Conservation (phyloP, 192 early-diverging fungal species). For the Thoreauomyces humboldtii region DNA sequence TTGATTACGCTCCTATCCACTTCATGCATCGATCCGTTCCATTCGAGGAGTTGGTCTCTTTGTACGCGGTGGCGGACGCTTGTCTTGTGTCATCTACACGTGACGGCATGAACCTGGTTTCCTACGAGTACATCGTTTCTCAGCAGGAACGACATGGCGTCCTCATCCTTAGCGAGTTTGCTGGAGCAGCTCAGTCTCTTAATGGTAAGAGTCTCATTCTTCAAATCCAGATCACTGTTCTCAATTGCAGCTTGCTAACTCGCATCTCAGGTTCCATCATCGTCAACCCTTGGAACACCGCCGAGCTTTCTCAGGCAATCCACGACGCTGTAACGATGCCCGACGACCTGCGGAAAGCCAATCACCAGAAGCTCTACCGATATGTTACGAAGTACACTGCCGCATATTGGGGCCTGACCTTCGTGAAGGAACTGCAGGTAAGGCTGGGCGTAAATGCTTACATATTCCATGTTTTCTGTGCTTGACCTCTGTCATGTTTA, state of each 20-base stretch:
- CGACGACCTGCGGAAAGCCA: constrained; percentile 69
- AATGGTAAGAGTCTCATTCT: constrained; percentile 60
- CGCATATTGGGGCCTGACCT: constrained; percentile 93
- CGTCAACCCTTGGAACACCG: constrained; percentile 99
- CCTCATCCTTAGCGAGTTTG: constrained; percentile 95
- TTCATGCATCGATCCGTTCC: constrained; percentile 95
- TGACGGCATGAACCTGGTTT: constrained; percentile 99
- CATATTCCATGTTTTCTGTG: background rate
- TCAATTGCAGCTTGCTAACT: background rate
- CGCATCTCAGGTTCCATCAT: constrained; percentile 74
- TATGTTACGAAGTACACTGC: constrained; percentile 98
- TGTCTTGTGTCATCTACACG: constrained; percentile 97
- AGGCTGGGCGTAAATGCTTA: background rate
- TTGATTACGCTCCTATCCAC: constrained; percentile 98
- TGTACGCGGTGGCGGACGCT: constrained; percentile 95
- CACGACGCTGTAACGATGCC: constrained; percentile 92
- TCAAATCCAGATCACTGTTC: background rate
- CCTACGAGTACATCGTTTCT: constrained; percentile 96
- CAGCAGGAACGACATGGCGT: constrained; percentile 89
- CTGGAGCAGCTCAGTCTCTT: constrained; percentile 96
- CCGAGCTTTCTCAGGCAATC: constrained; percentile 86
- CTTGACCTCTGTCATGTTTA: constrained; percentile 2
- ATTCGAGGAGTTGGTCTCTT: constrained; percentile 92
- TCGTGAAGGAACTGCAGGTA: constrained; percentile 80
- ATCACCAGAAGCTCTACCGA: constrained; percentile 87